Base-by-base conservation (phyloP, 1,284 basidiomycete genomes). In the Papiliotrema laurentii region DNA sequence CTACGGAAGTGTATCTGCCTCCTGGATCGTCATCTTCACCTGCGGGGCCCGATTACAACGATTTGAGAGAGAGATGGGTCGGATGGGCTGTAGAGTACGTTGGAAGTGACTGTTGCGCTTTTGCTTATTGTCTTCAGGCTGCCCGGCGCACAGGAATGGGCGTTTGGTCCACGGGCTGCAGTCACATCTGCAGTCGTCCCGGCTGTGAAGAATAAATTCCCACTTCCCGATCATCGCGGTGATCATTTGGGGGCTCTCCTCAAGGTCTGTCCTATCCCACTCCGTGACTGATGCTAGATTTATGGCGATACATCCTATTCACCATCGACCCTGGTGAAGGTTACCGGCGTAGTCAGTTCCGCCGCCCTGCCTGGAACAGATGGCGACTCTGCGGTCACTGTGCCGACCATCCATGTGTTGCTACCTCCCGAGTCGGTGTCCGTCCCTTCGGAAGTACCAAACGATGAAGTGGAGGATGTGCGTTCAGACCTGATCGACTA, bases 1-100 rank as follows among this genome's bases (percentile, higher is more conserved):
- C 71, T 0, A 53, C 68, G 43, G 72, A 74, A 49, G 69, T 74
- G 9, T 74, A 73, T 53, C 52, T 69, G 6, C 67, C 71, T 4
- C 53, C 14, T 7, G 31, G 30, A 18, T 3, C 6, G 9, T 45
- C 49, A 28, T 49, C 51, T 9, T 22, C 33, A 10, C 30, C 34
- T 10, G 31, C 28, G 5, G 26, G 53, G 22, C 45, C 58, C 4
- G 64, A 66, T 56, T 63, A 64, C 64, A 64, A 54, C 40, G 49
- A 64, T 34, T 55, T 74, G 24, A 56, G 61, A 34, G 72, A 74
- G 47, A 53, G 72, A 51, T 73, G 70, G 71, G 62, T 73, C 13
- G 71, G 70, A 2, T 74, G 72, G 72, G 71, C 57, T 14, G 66
- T 72, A 6, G 64, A 74, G 72, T 74, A 45, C 57, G 70, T 63